Evolutionary conservation across 768 basidiomycete species (phyloP).

Genomic region (Mycena indigotica): DNA sequence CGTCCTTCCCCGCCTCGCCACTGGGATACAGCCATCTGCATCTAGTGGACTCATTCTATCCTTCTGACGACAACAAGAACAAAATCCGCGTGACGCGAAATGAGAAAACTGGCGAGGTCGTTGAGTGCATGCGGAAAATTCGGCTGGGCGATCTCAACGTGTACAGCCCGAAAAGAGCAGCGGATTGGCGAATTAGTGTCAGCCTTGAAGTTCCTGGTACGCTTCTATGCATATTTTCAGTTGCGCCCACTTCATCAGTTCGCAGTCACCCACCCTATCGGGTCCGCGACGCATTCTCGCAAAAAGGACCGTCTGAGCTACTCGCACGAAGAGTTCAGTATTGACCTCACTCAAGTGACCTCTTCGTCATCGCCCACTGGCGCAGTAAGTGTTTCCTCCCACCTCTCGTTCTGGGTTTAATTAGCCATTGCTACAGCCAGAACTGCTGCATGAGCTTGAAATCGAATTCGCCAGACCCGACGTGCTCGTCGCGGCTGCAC

Average conservation of each 20-base stretch:
- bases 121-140: conserved; percentile 76
- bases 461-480: conserved; percentile 79
- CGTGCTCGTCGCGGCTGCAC: conserved; percentile 69
- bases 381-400: conserved; percentile 25
- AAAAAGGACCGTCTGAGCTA: conserved; percentile 93
- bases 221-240: conserved; percentile 22
- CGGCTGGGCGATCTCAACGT: conserved; percentile 88
- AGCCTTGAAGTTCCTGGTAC: conserved; percentile 87
- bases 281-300: conserved; percentile 59
- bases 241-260: not conserved
- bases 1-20: conserved; percentile 55
- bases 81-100: conserved; percentile 87
- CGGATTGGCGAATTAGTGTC: conserved; percentile 94
- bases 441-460: conserved; percentile 84
- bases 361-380: conserved; percentile 54
- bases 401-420: not conserved
- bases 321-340: conserved; percentile 86
- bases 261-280: conserved; percentile 68
- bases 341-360: conserved; percentile 93
- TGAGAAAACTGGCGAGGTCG: conserved; percentile 64
- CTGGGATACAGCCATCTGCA: conserved; percentile 77
- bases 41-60: conserved; percentile 80
- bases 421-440: conserved; percentile 42
- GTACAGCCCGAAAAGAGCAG: conserved; percentile 74
- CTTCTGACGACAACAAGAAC: conserved; percentile 43